Base-by-base conservation (phyloP, 176 grass and related monocot species). In the Echinochloa phyllopogon region DNA sequence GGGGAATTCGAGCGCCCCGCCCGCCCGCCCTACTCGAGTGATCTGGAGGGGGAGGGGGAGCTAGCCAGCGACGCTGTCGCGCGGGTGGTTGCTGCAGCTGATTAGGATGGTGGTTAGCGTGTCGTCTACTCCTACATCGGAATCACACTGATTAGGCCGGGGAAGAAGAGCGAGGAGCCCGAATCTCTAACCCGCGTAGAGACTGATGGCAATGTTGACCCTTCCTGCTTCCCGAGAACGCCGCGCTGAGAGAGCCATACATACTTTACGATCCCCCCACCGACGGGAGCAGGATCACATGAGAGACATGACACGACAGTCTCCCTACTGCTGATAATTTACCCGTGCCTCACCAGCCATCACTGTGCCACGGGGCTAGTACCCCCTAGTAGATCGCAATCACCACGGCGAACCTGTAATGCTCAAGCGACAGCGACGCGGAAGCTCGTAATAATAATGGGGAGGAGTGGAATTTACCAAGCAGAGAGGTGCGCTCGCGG, bases 61-160 rank as follows among this genome's bases (percentile, higher is more conserved):
- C 69, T 76, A 20, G 84, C 41, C 47, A 47, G 57, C 41, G 41
- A 36, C 58, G 80, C 24, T 53, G 83, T 63, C 80, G 76, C 67
- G 71, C 79, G 79, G 60, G 71, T 49, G 4, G 94, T 92, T 81
- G 88, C 23, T 6, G 77, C 36, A 55, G 64, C 10, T 68, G 74
- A 61, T 66, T 72, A 86, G 74, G 87, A 74, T 37, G 82, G 92
- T 88, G 86, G 94, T 92, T 94, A 73, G 79, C 41, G 85, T 49
- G 90, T 92, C 92, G 83, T 78, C 67, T 8, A 29, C 70, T 74
- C 15, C 80, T 5, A 56, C 83, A 76, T 76, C 77, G 59, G 43
- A 86, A 87, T 40, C 84, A 20, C 79, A 51, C 74, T 68, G 51
- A 83, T 74, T 47, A 66, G 72, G 74, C 84, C 78, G 64, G 78